phyloP scores from a whole-genome alignment of 331 rosid genomes.

The Ulmus americana region DNA sequence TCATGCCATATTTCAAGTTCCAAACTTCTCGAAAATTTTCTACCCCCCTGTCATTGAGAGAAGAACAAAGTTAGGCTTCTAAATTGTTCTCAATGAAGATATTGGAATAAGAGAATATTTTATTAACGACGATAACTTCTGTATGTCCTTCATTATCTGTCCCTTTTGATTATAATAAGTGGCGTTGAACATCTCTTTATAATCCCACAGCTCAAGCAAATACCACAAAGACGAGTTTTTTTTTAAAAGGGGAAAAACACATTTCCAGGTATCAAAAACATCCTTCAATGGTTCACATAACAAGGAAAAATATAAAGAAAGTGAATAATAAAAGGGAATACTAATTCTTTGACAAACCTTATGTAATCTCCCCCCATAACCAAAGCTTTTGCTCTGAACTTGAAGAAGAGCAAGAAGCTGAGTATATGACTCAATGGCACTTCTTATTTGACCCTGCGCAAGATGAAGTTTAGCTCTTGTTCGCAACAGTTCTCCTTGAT shows the following conservation, averaged over 20 bases:
- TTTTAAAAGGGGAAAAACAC: no score
- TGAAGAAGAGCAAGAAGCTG: conserved; percentile 74
- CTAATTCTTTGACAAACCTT: conserved; percentile 41
- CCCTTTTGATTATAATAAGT: neutral
- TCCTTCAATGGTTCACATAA: no score
- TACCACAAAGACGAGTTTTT: no score
- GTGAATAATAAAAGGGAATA: neutral
- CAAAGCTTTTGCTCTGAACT: conserved; percentile 63
- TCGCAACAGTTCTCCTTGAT: conserved; percentile 69
- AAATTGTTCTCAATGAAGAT: neutral
- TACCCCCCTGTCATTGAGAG: conserved; percentile 41
- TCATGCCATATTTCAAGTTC: conserved; percentile 85
- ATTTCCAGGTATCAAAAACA: no score
- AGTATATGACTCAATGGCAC: conserved; percentile 59
- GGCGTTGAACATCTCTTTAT: neutral
- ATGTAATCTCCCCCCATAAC: conserved; percentile 38
- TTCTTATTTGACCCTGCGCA: conserved; percentile 58
- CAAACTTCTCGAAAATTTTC: conserved; percentile 46
- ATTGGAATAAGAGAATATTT: neutral
- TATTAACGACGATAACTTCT: neutral
- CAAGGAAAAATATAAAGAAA: neutral
- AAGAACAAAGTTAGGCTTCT: conserved; percentile 4
- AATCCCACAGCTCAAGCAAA: neutral
- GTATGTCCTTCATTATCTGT: neutral
- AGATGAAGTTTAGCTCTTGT: conserved; percentile 80